Evolutionary conservation across 768 basidiomycete genomes (phyloP).

Genomic region (Sporobolomyces roseus): DNA sequence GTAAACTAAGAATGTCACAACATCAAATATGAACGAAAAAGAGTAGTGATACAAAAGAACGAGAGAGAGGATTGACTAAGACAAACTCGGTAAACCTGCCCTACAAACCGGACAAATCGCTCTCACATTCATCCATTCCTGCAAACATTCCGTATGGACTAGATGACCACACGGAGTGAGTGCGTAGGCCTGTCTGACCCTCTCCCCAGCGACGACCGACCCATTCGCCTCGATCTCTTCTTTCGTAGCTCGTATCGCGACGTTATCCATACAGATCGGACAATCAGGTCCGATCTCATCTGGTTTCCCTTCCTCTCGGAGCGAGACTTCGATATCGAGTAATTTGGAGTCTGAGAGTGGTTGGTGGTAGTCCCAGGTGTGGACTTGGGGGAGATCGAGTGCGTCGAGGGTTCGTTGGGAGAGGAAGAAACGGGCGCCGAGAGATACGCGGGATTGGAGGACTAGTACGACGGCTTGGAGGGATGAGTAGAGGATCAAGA

Average conservation of each 20-base stretch:
- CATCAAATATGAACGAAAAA: too few relatives aligned
- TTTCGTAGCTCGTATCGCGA: slow-evolving; percentile 32
- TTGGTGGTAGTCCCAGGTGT: slow-evolving; percentile 43
- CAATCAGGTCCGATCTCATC: slow-evolving; percentile 27
- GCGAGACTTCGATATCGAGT: slow-evolving; percentile 14
- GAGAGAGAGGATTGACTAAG: not conserved
- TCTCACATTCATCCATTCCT: slow-evolving; percentile 42
- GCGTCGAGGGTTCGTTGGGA: slow-evolving; percentile 3
- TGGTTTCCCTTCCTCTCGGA: not conserved
- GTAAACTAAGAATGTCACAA: not conserved
- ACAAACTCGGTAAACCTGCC: slow-evolving; percentile 23
- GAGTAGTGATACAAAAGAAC: slow-evolving; percentile 5
- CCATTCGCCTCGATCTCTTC: slow-evolving; percentile 1
- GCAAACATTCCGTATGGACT: slow-evolving; percentile 42
- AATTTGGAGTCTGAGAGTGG: not conserved
- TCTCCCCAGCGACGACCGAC: slow-evolving; percentile 11
- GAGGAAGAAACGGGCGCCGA: not conserved
- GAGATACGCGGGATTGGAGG: slow-evolving; percentile 24
- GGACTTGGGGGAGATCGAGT: slow-evolving; percentile 15
- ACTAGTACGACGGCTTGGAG: slow-evolving; percentile 38
- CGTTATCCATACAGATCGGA: slow-evolving; percentile 43
- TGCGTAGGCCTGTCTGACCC: slow-evolving; percentile 1
- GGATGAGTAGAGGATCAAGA: slow-evolving; percentile 38
- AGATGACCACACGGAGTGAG: slow-evolving; percentile 44
- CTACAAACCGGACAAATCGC: slow-evolving; percentile 35